Conservation (phyloP, 805 yeast genomes). For the Candida rishiriensis region DNA sequence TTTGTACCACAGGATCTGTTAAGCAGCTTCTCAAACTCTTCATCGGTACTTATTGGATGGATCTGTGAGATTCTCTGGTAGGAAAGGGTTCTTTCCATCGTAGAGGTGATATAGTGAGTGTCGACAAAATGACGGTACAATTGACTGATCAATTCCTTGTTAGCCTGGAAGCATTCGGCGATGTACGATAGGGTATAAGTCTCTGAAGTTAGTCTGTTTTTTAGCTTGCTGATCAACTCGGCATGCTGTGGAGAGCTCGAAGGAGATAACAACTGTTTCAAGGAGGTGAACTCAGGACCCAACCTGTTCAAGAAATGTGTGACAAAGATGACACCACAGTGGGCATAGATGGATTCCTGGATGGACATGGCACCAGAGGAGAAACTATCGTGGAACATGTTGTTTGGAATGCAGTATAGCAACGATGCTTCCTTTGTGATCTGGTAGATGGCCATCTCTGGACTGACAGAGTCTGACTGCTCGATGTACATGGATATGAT, state of each 20-base stretch:
- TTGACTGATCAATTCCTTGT: conserved; percentile 70
- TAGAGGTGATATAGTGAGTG: conserved; percentile 72
- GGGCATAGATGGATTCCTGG: conserved; percentile 93
- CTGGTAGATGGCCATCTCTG: conserved; percentile 79
- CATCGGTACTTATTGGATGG: conserved; percentile 67
- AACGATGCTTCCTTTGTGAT: conserved; percentile 91
- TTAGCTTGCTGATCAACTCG: conserved; percentile 74
- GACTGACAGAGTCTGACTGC: conserved; percentile 46
- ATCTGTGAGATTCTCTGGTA: conserved; percentile 81
- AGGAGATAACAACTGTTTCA: conserved; percentile 60
- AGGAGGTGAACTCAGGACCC: conserved; percentile 81
- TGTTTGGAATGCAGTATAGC: conserved; percentile 85
- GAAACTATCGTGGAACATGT: conserved; percentile 70
- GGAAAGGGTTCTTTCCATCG: conserved; percentile 73
- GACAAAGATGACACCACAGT: conserved; percentile 86
- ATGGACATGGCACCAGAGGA: conserved; percentile 75
- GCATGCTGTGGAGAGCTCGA: conserved; percentile 58
- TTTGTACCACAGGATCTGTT: conserved; percentile 71
- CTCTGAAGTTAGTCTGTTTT: conserved; percentile 86
- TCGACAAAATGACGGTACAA: conserved; percentile 90
- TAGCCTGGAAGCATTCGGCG: conserved; percentile 65
- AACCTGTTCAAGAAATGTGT: conserved; percentile 92
- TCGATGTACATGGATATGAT: conserved; percentile 82
- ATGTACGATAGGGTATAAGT: conserved; percentile 87
- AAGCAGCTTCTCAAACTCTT: conserved; percentile 67